Evolutionary conservation across 2,329 filamentous ascomycete species (phyloP).

Genomic region (Cadophora sp.): DNA sequence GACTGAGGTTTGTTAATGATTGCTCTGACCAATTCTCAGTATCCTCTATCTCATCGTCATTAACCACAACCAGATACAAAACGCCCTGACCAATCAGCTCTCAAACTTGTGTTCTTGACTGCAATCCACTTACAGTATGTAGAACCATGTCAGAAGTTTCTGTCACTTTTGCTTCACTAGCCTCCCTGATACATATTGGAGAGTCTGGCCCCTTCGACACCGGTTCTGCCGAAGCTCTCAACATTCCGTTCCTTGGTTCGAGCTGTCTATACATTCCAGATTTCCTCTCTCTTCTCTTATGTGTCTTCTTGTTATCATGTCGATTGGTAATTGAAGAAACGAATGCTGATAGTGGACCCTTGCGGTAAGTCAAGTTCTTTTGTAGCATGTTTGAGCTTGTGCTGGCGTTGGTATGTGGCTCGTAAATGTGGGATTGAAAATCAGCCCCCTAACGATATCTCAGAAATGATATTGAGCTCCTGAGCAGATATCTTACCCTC

Average conservation of each 20-base stretch:
- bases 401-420: neutral
- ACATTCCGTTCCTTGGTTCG: neutral
- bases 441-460: neutral
- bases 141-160: neutral
- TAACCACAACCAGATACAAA: conserved; percentile 3
- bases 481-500: neutral
- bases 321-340: neutral
- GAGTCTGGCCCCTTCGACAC: neutral
- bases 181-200: neutral
- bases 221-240: neutral
- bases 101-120: no score
- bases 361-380: neutral
- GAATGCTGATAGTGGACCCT: neutral
- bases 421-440: neutral
- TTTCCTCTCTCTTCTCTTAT: neutral
- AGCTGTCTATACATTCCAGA: neutral
- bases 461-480: neutral
- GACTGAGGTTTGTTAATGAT: neutral
- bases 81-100: neutral
- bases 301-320: neutral
- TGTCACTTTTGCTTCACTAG: neutral
- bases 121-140: neutral
- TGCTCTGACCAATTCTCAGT: neutral
- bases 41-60: neutral
- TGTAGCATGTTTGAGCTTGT: neutral